Evolutionary conservation across 2,329 filamentous ascomycete genomes (phyloP).

Genomic region (Exophiala alcalophila): DNA sequence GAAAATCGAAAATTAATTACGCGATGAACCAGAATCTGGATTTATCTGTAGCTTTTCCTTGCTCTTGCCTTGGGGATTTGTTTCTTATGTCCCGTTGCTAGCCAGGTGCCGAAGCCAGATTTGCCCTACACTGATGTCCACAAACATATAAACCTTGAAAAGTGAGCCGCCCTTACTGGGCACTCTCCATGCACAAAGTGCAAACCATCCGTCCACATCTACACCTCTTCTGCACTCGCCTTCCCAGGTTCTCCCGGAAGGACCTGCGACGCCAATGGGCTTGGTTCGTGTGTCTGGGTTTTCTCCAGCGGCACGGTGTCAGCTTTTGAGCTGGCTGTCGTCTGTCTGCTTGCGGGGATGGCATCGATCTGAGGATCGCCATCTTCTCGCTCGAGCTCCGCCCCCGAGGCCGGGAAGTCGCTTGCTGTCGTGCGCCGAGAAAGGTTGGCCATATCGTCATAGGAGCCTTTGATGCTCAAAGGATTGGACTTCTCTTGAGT

Average conservation of each 20-base stretch:
- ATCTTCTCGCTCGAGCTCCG: constrained; percentile 24
- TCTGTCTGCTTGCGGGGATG: constrained; percentile 25
- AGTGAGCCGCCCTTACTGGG: no score
- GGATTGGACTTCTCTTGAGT: constrained; percentile 34
- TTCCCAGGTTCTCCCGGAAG: constrained; percentile 22
- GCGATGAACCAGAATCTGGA: no score
- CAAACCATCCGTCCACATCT: constrained; percentile 3
- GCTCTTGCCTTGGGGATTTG: no score
- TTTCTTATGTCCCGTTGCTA: no score
- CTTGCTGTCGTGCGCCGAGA: constrained; percentile 27
- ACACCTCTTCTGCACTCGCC: constrained; percentile 22
- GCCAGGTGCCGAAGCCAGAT: no score
- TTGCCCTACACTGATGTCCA: no score
- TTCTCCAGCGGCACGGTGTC: constrained; percentile 17
- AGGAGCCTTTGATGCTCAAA: constrained; percentile 10
- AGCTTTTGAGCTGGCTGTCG: constrained; percentile 21
- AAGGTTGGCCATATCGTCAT: constrained; percentile 19
- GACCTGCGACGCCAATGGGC: neutral
- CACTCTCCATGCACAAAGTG: no score
- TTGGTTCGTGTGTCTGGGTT: constrained; percentile 10
- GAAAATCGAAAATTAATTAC: no score
- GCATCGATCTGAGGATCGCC: constrained; percentile 21
- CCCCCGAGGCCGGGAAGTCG: constrained; percentile 16
- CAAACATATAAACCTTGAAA: no score
- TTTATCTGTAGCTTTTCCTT: no score